Evolutionary conservation across 1,284 basidiomycete species (phyloP), one percentile per base, ranked within the genome.

Genomic region (Trametes versicolor): DNA sequence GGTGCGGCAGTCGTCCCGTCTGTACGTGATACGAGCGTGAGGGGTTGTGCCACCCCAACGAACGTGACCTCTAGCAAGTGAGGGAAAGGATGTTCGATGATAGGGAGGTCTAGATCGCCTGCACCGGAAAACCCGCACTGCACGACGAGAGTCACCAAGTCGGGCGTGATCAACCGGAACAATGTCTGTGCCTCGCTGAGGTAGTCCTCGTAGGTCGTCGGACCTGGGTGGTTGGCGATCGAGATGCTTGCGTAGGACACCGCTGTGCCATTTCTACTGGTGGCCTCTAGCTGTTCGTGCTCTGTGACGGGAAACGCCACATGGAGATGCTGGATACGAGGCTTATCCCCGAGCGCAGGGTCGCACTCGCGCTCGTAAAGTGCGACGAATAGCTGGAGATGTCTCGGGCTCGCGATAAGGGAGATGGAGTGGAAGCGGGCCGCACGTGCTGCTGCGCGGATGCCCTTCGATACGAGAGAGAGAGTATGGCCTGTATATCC

Each of bases 391-490:
- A 32, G 13, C 17, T 34, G 50, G 2, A 51, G 50, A 17, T 32
- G 50, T 15, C 50, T 27, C 7, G 50, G 50, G 29, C 50, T 51
- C 8, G 50, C 50, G 36, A 36, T n/a, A 29, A 55, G 53, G 36
- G 25, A 13, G 15, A 55, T 34, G 19, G 53, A 55, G 36, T 43
- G 53, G 39, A 55, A 55, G 23, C 53, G 53, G 4, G 37, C 27
- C 13, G 21, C 19, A 34, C 37, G 37, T 19, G 53, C 37, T 21
- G 45, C 29, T 1, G 23, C 39, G 25, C 39, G 53, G 25, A 55
- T 19, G 8, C 29, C 2, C 19, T 43, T 55, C 13, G 53, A 55
- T 19, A 55, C 53, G 23, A 25, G 37, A 25, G 53, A 55, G 25
- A 55, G 39, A n/a, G 53, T 23, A 23, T 37, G 21, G 1, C 53